Evolutionary conservation across 169 alveolate species (phyloP).

Genomic region (Babesia caballi): DNA sequence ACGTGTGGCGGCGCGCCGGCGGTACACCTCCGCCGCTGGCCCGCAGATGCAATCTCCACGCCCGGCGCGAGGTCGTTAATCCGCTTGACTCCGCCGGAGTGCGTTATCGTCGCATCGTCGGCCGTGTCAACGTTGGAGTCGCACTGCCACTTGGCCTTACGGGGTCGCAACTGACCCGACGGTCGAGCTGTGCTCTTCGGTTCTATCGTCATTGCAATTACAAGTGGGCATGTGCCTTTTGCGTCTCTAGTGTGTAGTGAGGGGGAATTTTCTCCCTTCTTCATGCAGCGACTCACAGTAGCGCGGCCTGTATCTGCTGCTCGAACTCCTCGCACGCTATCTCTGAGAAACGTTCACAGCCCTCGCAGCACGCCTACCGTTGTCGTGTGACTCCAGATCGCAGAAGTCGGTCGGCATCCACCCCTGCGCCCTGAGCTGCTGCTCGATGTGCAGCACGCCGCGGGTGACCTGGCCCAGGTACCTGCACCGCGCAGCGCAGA

Average conservation of each 20-base stretch:
- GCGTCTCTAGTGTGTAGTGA: not conserved
- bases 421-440: constrained; percentile 35
- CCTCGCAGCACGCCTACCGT: not conserved
- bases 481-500: constrained; percentile 13
- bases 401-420: constrained; percentile 48
- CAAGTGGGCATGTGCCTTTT: not conserved
- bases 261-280: not conserved
- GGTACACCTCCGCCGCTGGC: constrained; percentile 21
- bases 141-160: not conserved
- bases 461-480: constrained; percentile 20
- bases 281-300: constrained; percentile 8
- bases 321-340: constrained; percentile 8
- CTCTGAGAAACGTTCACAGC: not conserved
- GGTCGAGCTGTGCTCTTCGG: not conserved
- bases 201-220: not conserved
- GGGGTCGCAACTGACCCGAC: constrained; percentile 6
- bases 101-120: not conserved
- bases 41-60: not conserved
- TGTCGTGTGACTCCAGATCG: not conserved
- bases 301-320: constrained; percentile 11
- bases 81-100: not conserved
- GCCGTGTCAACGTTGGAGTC: not conserved
- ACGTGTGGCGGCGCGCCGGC: not conserved
- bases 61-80: not conserved
- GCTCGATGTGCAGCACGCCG: constrained; percentile 46